Conservation (phyloP, 371 early-diverging fungal genomes). For the Lichtheimia hyalospora region DNA sequence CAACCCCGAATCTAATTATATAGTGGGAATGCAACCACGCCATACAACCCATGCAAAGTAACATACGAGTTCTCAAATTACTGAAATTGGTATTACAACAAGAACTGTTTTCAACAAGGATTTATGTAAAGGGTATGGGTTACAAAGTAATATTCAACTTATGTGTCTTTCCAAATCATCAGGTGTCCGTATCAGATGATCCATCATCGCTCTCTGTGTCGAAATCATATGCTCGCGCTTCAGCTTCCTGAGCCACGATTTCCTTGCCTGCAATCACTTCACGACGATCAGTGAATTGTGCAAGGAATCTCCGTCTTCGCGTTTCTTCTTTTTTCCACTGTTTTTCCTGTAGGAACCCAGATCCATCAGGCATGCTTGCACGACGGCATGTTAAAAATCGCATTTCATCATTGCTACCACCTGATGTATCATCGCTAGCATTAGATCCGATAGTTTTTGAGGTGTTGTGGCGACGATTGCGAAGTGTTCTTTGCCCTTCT, state of each 20-base stretch:
- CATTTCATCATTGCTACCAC: constrained; percentile 34
- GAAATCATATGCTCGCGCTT: constrained; percentile 5
- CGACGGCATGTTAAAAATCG: constrained; percentile 34
- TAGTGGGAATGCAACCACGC: background rate
- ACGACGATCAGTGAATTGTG: constrained; percentile 81
- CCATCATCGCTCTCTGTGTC: constrained; percentile 9
- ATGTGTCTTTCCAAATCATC: background rate
- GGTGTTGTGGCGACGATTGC: constrained; percentile 1
- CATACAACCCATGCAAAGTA: background rate
- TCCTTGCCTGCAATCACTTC: constrained; percentile 18
- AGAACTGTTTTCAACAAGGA: background rate
- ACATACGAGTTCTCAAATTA: background rate
- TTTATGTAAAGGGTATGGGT: background rate
- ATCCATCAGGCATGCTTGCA: constrained; percentile 34
- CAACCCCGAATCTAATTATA: background rate
- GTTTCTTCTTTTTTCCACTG: constrained; percentile 25
- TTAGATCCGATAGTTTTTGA: background rate
- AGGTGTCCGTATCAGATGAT: background rate
- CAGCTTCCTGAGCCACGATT: constrained; percentile 8
- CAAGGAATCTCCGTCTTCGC: constrained; percentile 62
- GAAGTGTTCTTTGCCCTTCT: constrained; percentile 22
- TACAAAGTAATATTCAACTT: background rate
- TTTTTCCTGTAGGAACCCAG: constrained; percentile 14
- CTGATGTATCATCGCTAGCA: constrained; percentile 27
- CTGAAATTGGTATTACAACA: background rate